Base-by-base conservation (phyloP, 2,329 filamentous ascomycete species). In the Akanthomyces uredinophilus region DNA sequence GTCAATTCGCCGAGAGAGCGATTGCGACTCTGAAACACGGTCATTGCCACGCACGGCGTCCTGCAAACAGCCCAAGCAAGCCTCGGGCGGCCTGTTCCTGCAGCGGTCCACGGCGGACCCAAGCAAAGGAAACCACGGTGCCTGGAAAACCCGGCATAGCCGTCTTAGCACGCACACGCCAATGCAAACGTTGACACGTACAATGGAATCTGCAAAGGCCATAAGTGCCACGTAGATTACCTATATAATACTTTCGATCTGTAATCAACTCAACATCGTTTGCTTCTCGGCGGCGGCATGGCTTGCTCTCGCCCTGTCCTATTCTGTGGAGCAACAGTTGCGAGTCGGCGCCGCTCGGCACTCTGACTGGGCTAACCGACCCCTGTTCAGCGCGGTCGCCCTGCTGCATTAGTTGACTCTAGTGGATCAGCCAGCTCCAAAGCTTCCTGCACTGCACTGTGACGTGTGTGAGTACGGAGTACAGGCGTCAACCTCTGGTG, bases 321-420 rank as follows among this genome's bases (percentile, higher is more conserved):
- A 10, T 10, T 37, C 32, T 13, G 32, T 37, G 32, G 8, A 37
- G 32, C 8, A 37, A 10, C 32, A 37, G 8, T 13, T n/a, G n/a
- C n/a, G 8, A 37, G 20, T 47, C 44, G 44, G 44, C 20, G 44
- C 20, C 20, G 44, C 13, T 47, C 44, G 44, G 44, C 44, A 47
- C 53, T 56, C 22, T 56, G 20, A 58, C 29, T 58, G 55, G 56
- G 27, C 46, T n/a, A n/a, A 35, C 43, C 32, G n/a, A 24, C 55
- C 57, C 57, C 57, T 60, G 57, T 60, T 22, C 57, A 60, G 57
- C 57, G 44, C 47, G 52, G 37, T 20, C 16, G 47, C 57, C 57
- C 44, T 60, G 49, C 49, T 52, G 57, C 57, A 43, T 20, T 52
- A 52, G 57, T 60, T 35, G 35, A 44, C 57, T 32, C 14, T 52